phyloP scores from a whole-genome alignment of 2,329 filamentous ascomycete species.

The Alternaria sp. region DNA sequence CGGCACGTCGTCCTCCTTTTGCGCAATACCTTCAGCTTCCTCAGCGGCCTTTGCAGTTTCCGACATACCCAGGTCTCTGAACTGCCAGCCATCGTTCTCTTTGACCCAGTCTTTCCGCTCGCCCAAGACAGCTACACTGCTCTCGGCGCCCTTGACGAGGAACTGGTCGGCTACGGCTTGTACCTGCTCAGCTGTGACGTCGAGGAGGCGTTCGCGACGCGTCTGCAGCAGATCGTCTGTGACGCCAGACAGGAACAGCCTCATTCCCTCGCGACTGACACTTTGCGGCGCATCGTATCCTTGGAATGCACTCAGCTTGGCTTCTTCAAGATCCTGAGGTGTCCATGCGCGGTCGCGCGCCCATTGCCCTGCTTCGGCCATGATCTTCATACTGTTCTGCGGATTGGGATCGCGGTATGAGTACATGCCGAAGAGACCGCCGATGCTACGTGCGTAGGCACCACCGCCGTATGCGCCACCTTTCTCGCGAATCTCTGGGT shows the following conservation, averaged over 20 bases:
- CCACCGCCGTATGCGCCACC: slow-evolving; percentile 95
- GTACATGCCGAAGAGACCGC: slow-evolving; percentile 92
- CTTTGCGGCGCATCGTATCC: slow-evolving; percentile 84
- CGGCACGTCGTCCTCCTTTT: slow-evolving; percentile 24
- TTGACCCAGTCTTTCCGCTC: slow-evolving; percentile 79
- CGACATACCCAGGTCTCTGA: slow-evolving; percentile 73
- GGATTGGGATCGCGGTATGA: slow-evolving; percentile 97
- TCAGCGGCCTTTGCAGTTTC: slow-evolving; percentile 22
- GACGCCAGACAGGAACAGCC: slow-evolving; percentile 81
- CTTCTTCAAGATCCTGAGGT: slow-evolving; percentile 87
- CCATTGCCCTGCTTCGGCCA: slow-evolving; percentile 82
- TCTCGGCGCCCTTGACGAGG: slow-evolving; percentile 71
- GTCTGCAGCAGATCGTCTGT: slow-evolving; percentile 88
- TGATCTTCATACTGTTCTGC: slow-evolving; percentile 82
- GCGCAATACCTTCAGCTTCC: slow-evolving; percentile 24
- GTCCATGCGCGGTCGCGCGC: slow-evolving; percentile 82
- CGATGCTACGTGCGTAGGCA: slow-evolving; percentile 78
- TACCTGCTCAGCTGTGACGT: slow-evolving; percentile 82
- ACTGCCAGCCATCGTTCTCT: slow-evolving; percentile 70
- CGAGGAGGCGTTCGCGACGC: slow-evolving; percentile 81
- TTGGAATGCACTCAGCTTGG: slow-evolving; percentile 95
- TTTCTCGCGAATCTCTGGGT: slow-evolving; percentile 97
- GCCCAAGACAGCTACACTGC: slow-evolving; percentile 76
- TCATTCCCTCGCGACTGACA: slow-evolving; percentile 87
- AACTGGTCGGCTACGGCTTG: slow-evolving; percentile 81